Evolutionary conservation across 768 basidiomycete genomes (phyloP).

Genomic region (Phlegmacium glaucopus): DNA sequence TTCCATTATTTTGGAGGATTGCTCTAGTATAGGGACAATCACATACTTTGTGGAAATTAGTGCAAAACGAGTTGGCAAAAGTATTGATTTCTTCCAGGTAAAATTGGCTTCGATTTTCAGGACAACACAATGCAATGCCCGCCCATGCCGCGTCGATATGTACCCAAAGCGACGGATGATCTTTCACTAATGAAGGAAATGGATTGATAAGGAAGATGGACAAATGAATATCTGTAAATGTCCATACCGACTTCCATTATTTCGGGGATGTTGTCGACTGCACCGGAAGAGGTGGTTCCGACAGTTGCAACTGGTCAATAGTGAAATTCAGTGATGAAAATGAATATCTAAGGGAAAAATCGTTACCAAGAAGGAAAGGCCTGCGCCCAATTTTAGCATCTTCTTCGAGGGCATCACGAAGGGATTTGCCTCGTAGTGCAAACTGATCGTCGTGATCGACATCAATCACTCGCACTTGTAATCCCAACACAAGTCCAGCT

Average conservation of each 20-base stretch:
- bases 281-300: constrained; percentile 91
- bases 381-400: constrained; percentile 56
- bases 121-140: constrained; percentile 76
- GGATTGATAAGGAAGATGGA: not conserved
- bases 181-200: constrained; percentile 41
- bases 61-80: constrained; percentile 76
- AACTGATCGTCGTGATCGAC: constrained; percentile 65
- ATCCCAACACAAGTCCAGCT: constrained; percentile 77
- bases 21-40: not conserved
- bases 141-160: constrained; percentile 95
- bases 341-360: not conserved
- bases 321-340: not conserved
- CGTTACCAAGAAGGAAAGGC: constrained; percentile 80
- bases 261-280: constrained; percentile 76
- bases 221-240: not conserved
- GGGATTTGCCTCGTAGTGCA: constrained; percentile 59
- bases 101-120: constrained; percentile 64
- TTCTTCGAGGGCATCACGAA: constrained; percentile 60
- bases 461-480: constrained; percentile 66
- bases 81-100: constrained; percentile 71
- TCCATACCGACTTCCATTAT: constrained; percentile 64
- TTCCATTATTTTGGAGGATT: not conserved
- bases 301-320: constrained; percentile 70
- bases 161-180: constrained; percentile 68
- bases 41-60: constrained; percentile 86